Evolutionary conservation across 2,329 filamentous ascomycete genomes (phyloP).

Genomic region (Phyllosticta paracitricarpa): DNA sequence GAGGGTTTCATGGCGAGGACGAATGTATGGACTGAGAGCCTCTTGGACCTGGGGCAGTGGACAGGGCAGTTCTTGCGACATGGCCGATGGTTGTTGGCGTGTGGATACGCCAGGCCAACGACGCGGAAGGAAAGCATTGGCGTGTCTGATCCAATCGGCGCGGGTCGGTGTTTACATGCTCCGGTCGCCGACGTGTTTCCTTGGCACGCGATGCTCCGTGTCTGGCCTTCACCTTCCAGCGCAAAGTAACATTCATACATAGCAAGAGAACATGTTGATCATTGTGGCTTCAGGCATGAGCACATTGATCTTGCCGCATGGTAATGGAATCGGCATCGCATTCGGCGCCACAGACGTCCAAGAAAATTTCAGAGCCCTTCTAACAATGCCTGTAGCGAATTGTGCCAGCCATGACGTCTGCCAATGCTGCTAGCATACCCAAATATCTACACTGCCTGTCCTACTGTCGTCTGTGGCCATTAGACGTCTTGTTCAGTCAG

Average conservation of each 20-base stretch:
- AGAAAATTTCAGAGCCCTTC: neutral
- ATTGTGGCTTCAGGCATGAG: too few species aligned
- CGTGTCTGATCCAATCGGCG: too few species aligned
- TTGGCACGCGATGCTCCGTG: too few species aligned
- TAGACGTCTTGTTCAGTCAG: too few species aligned
- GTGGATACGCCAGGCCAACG: neutral
- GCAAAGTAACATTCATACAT: too few species aligned
- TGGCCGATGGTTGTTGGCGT: neutral
- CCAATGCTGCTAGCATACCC: neutral
- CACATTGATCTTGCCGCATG: too few species aligned
- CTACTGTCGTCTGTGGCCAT: neutral
- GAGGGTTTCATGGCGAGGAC: conserved; percentile 27
- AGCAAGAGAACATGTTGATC: too few species aligned
- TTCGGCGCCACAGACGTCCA: neutral
- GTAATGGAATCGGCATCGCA: too few species aligned
- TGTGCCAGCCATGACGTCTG: neutral
- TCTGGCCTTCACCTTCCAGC: too few species aligned
- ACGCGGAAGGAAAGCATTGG: too few species aligned
- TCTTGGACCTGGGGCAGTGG: conserved; percentile 28
- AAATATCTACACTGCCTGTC: neutral
- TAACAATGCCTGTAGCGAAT: neutral
- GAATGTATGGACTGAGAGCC: conserved; percentile 26
- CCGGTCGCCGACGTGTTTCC: too few species aligned
- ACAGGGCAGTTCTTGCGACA: conserved; percentile 16
- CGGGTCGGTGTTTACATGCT: too few species aligned